These are phyloP conservation scores for Alternaria alternata DNA, from an alignment of 2,329 filamentous ascomycete species.

Conservation along the genomic window DNA sequence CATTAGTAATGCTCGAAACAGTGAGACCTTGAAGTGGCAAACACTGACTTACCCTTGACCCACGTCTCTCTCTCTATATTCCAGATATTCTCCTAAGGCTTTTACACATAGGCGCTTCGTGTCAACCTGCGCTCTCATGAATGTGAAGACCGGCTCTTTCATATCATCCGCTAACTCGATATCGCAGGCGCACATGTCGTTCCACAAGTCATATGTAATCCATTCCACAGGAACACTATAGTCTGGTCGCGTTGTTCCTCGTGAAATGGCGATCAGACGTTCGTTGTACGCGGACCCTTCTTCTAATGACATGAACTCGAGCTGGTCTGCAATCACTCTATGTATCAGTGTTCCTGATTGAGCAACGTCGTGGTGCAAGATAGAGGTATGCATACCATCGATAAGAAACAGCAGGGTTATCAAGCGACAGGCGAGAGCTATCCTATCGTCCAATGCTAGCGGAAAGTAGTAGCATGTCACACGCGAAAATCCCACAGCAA, in stretches of 20 bases:
- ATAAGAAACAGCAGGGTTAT: constrained; percentile 55
- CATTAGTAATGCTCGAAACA: not conserved
- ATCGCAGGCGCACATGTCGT: constrained; percentile 51
- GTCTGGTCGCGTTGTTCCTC: constrained; percentile 45
- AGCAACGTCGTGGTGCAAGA: not conserved
- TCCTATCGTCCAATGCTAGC: constrained; percentile 49
- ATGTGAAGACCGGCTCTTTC: constrained; percentile 50
- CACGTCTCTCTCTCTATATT: not conserved
- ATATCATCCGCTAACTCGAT: constrained; percentile 48
- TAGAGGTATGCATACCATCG: constrained; percentile 45
- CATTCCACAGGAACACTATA: constrained; percentile 46
- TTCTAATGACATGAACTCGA: constrained; percentile 54
- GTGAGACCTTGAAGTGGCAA: constrained; percentile 15
- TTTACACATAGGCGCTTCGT: constrained; percentile 17
- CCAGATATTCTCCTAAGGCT: constrained; percentile 25
- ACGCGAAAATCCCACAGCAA: constrained; percentile 44
- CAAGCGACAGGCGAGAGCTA: constrained; percentile 50
- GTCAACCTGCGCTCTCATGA: constrained; percentile 55
- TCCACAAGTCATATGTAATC: constrained; percentile 53
- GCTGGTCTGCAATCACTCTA: constrained; percentile 19
- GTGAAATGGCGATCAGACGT: constrained; percentile 47
- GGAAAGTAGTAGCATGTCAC: constrained; percentile 55
- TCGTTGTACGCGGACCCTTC: constrained; percentile 52
- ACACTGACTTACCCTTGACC: constrained; percentile 4
- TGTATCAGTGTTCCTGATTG: not conserved